Base-by-base conservation (phyloP, 177 flowering plant genomes). In the Telopea speciosissima region DNA sequence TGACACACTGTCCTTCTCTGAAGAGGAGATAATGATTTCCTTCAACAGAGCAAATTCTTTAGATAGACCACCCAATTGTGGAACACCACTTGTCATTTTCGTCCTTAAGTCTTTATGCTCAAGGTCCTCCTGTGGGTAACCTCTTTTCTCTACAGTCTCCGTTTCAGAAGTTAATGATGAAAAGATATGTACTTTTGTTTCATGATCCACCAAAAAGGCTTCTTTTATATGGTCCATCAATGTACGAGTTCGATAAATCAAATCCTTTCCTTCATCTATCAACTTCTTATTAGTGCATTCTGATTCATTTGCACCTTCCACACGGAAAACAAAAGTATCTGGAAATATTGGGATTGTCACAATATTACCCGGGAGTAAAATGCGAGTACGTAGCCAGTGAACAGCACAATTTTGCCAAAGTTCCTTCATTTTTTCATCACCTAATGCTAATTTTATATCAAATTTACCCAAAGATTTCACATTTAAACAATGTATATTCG, bases 11-110 rank as follows among this genome's bases (percentile, higher is more conserved):
- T 77, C 72, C 72, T 86, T 82, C 74, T 77, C 70, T 13, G 84
- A 74, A 62, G 91, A 82, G 33, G 86, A 78, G 73, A 78, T 49
- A 44, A 93, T 87, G 63, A 89, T 86, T 68, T 91, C 95, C 79
- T 73, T 85, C 77, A 95, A 65, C 68, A 78, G 65, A 24, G 74
- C 81, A 84, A 77, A 91, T 76, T 96, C 97, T 77, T 88, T 84
- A 24, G 90, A 84, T 23, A 96, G 79, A 66, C 98, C 98, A 74
- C 96, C 99, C 78, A 95, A 69, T 74, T 82, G 87, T 12, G 80
- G 8, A 65, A 65, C 24, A 40, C 78, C 73, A 70, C 12, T 66
- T 40, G 33, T 75, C 3, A 40, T 19, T 11, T 74, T 72, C 25
- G 74, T 80, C 70, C 65, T 76, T 66, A 19, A 45, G 61, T 72